Evolutionary conservation across 192 early-diverging fungal species (phyloP), one percentile per base, ranked within the genome.

Genomic region (Entophlyctis helioformis): DNA sequence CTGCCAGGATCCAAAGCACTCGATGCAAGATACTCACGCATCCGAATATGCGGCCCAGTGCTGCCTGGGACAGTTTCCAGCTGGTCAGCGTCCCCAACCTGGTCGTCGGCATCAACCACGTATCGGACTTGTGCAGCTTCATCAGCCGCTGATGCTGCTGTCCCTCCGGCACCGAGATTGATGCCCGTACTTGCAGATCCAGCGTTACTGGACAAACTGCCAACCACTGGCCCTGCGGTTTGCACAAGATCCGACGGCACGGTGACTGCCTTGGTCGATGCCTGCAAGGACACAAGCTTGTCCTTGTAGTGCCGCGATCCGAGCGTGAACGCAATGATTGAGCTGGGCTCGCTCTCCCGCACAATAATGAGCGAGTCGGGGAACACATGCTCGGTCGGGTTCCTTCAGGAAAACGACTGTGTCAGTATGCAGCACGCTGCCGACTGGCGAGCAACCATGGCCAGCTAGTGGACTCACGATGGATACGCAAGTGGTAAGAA

Each of bases 321-420:
- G 26, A 96, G 63, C 0, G 93, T 83, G 57, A 86, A 83, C 2
- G 93, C 85, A 45, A 96, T 89, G 44, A 96, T 92, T 0, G 89
- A 87, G 52, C 85, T 87, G 1, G 89, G 91, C 52, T 96, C 90
- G 43, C 86, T 78, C 54, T 96, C 91, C 37, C 87, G 75, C 9
- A 94, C 79, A 36, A 96, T 80, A 32, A 96, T 76, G 16, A 69
- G 69, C 1, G 90, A 91, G 39, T 86, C 86, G 8, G 77, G 69
- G 43, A 98, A 83, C 2, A 98, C 64, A 52, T 98, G 91, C 44
- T 93, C 90, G 1, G 80, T 85, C 2, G 83, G 62, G 2, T 61
- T 51, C 45, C 62, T 67, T 24, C 11, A 37, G 8, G 28, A 10
- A 34, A 34, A 13, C 13, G 18, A 23, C 9, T 26, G 26, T 8